Base-by-base conservation (phyloP, 192 early-diverging fungal species). In the Umbelopsis ramanniana region DNA sequence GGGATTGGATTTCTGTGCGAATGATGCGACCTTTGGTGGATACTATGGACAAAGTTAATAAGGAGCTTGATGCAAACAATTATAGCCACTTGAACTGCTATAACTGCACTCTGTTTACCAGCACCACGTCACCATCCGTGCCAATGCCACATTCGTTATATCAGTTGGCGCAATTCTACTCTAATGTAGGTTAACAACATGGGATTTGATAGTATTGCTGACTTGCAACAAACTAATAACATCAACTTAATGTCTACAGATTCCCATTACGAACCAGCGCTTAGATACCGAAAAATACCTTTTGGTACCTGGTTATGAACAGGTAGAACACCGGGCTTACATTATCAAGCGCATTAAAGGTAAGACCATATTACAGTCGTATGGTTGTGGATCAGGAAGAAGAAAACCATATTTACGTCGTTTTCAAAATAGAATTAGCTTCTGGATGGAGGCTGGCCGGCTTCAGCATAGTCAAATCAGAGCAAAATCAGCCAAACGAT, bases 391-490 rank as follows among this genome's bases (percentile, higher is more conserved):
- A 43, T 43, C 48, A n/a, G 48, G 17, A 37, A 0, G 15, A 38
- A 37, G 26, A 2, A 37, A 12, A 6, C 10, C 15, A 7, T 63
- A 38, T 63, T 19, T 12, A 63, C 14, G 14, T 38, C 7, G 26
- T 29, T 8, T 5, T 0, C 35, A 17, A 12, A 12, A 38, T n/a
- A 63, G 57, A 63, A 63, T 33, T 63, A 63, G 57, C 24, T 2
- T 29, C 57, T 14, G 57, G 57, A 37, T 63, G 57, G 57, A 22
- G 57, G 33, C 26, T 63, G 19, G 57, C 57, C 15, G 57, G 57
- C 26, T 63, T 63, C n/a, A 63, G 57, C n/a, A 63, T 63, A 37
- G 57, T 63, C 33, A 63, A 63, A 63, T 63, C 57, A 63, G 57
- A 63, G 33, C 26, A 26, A 0, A 63, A 63, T 33, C 57, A 63